These are phyloP conservation scores for Shiraia bambusicola DNA, from an alignment of 2,329 filamentous ascomycete species.

Conservation along the genomic window DNA sequence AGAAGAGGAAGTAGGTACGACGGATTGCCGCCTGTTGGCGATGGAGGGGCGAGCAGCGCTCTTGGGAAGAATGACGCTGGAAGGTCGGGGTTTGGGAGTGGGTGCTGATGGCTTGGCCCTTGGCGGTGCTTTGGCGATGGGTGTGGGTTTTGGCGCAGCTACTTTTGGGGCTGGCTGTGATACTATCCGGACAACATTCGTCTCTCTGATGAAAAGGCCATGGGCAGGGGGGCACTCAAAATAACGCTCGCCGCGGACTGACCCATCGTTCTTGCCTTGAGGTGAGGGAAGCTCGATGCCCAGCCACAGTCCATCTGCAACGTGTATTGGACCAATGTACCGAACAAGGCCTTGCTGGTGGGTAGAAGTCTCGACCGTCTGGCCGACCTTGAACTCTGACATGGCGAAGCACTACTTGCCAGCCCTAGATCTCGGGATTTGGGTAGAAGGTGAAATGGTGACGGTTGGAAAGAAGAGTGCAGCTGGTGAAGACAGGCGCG, in stretches of 20 bases:
- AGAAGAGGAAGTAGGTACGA: slow-evolving; percentile 16
- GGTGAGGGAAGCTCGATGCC: slow-evolving; percentile 83
- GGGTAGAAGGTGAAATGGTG: slow-evolving; percentile 2
- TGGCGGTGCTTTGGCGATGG: slow-evolving; percentile 4
- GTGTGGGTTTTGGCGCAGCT: slow-evolving; percentile 8
- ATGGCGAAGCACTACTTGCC: slow-evolving; percentile 18
- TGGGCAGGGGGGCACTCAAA: slow-evolving; percentile 72
- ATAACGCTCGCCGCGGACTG: slow-evolving; percentile 83
- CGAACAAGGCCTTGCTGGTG: slow-evolving; percentile 76
- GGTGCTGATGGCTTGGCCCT: slow-evolving; percentile 17
- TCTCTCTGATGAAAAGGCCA: slow-evolving; percentile 85
- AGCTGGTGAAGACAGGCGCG: slow-evolving; percentile 7
- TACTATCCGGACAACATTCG: slow-evolving; percentile 60
- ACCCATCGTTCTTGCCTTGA: slow-evolving; percentile 90
- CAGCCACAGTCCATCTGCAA: slow-evolving; percentile 84
- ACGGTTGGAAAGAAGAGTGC: background rate
- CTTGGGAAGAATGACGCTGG: slow-evolving; percentile 24
- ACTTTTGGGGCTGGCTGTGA: slow-evolving; percentile 47
- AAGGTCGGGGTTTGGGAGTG: slow-evolving; percentile 22
- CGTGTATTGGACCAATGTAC: slow-evolving; percentile 76
- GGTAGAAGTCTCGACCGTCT: slow-evolving; percentile 77
- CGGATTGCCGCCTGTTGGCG: slow-evolving; percentile 24
- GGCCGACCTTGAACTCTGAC: slow-evolving; percentile 54
- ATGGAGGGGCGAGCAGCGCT: slow-evolving; percentile 15
- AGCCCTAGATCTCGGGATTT: slow-evolving; percentile 3